Conservation (phyloP, 768 basidiomycete genomes). For the Kwoniella shandongensis region DNA sequence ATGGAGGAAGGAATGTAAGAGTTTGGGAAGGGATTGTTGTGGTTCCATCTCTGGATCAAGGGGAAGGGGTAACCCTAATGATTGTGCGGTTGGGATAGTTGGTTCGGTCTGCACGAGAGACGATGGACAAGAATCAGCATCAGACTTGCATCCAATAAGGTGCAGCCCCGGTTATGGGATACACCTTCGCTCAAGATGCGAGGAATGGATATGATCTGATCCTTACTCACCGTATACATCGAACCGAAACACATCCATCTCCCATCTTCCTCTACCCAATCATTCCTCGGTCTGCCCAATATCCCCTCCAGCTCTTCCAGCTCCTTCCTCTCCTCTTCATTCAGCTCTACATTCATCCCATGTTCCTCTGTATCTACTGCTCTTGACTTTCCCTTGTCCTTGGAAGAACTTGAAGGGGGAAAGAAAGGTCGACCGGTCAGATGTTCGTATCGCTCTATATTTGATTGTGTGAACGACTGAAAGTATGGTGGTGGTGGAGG, state of each 20-base stretch:
- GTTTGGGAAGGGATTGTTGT: constrained; percentile 31
- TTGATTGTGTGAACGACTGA: constrained; percentile 27
- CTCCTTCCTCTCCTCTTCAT: constrained; percentile 11
- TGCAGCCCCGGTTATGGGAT: neutral
- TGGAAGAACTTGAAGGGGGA: neutral
- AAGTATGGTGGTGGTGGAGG: constrained; percentile 44
- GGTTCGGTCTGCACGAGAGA: constrained; percentile 33
- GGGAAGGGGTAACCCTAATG: constrained; percentile 33
- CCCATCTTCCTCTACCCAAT: constrained; percentile 43
- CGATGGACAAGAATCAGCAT: neutral
- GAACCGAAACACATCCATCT: constrained; percentile 46
- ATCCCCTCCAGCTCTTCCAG: constrained; percentile 12
- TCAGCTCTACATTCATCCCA: neutral
- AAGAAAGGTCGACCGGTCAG: constrained; percentile 16
- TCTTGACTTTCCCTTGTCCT: constrained; percentile 16
- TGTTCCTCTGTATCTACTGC: neutral
- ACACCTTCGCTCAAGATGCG: neutral
- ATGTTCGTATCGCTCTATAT: constrained; percentile 21
- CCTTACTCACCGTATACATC: constrained; percentile 29
- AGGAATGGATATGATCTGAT: neutral
- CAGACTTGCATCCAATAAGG: neutral
- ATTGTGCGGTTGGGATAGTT: constrained; percentile 29
- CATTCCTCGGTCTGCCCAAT: constrained; percentile 29
- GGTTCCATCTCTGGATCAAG: constrained; percentile 28
- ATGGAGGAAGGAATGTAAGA: constrained; percentile 47